Evolutionary conservation across 2,329 filamentous ascomycete genomes (phyloP), one percentile per base, ranked within the genome.

Genomic region (Colletotrichum simmondsii): DNA sequence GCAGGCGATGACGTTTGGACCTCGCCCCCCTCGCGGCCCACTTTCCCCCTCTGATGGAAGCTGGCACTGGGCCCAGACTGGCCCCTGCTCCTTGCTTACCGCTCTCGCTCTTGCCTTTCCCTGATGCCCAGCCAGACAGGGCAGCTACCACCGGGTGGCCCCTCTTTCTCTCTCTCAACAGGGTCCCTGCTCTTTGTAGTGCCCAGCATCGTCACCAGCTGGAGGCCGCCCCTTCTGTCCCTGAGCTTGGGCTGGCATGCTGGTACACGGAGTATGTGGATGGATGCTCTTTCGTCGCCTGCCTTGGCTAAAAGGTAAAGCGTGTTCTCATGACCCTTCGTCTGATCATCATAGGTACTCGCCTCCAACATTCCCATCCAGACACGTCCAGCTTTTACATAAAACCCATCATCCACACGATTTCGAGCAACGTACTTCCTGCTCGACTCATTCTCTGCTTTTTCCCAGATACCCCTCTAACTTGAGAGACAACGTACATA

Each of bases 281-380:
- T 49, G 42, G 42, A 11, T 49, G 42, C 35, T 49, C 24, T 37
- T 14, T 54, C 49, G n/a, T 32, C 30, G 4, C 49, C 32, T 62
- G 35, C 46, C 37, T 71, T 71, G 71, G 35, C 60, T 58, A 65
- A 61, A 62, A 73, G 42, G 66, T 56, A 65, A 73, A 73, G 54
- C 35, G 67, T 56, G 60, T 71, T 67, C 71, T 71, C 58, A 61
- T 73, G 71, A 73, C 71, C 52, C 56, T 52, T 73, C 66, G 19
- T 73, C 71, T 71, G 71, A 73, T 73, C 60, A 59, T 66, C 58
- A 49, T 42, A 42, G 14, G 37, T 14, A 19, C 35, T 57, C 14
- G 12, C 24, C 49, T 62, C 56, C 37, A 37, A 62, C 65, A 57
- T 69, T 65, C 35, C 61, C 67, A 70, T 73, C 14, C 46, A 24